These are phyloP conservation scores for Brettanomyces custersianus DNA, from an alignment of 805 yeast species.

Conservation along the genomic window DNA sequence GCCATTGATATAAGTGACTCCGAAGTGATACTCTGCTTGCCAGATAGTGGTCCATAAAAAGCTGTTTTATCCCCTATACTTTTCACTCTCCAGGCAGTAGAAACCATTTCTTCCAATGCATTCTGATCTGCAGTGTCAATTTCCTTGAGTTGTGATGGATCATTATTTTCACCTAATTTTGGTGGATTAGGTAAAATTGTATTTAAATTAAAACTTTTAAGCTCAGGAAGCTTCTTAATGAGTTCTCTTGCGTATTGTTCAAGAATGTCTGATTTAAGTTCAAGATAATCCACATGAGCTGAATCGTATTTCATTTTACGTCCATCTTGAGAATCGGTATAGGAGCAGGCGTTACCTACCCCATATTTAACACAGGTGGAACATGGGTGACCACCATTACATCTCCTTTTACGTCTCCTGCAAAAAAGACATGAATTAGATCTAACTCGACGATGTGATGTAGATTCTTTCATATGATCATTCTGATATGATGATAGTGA, in stretches of 20 bases:
- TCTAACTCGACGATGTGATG: not conserved
- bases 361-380: slow-evolving; percentile 14
- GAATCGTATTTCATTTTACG: slow-evolving; percentile 25
- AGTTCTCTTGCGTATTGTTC: slow-evolving; percentile 20
- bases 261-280: slow-evolving; percentile 20
- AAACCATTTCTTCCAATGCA: slow-evolving; percentile 25
- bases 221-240: slow-evolving; percentile 14
- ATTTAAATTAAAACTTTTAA: slow-evolving; percentile 6
- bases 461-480: not conserved
- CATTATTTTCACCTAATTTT: slow-evolving; percentile 8
- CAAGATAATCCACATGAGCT: slow-evolving; percentile 23
- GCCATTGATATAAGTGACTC: not conserved
- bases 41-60: slow-evolving; percentile 28
- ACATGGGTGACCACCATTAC: slow-evolving; percentile 21
- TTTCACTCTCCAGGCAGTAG: slow-evolving; percentile 27
- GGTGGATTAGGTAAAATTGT: slow-evolving; percentile 10
- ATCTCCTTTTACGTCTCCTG: slow-evolving; percentile 16
- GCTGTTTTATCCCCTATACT: slow-evolving; percentile 21
- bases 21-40: slow-evolving; percentile 19
- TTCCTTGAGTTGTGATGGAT: slow-evolving; percentile 2
- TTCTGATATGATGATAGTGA: too few relatives aligned
- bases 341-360: slow-evolving; percentile 14
- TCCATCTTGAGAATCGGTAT: slow-evolving; percentile 15
- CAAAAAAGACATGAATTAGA: slow-evolving; percentile 8
- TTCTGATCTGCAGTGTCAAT: slow-evolving; percentile 14